Conservation (phyloP, 1,139 yeast genomes). For the Suhomyces atakaporum region DNA sequence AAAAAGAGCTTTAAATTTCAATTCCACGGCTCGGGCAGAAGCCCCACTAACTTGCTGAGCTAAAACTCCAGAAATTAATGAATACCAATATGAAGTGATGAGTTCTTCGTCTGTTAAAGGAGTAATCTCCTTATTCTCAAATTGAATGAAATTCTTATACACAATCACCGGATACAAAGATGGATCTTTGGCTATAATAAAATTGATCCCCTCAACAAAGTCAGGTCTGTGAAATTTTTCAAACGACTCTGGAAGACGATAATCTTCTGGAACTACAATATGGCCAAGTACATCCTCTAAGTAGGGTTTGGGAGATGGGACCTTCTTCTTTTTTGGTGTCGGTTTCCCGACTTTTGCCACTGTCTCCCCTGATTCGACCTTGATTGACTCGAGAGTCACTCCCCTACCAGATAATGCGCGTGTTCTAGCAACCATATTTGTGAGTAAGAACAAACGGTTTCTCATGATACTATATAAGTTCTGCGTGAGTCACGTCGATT, state of each 20-base stretch:
- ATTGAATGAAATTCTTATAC: conserved; percentile 33
- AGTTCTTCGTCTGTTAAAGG: conserved; percentile 13
- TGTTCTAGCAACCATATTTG: conserved; percentile 8
- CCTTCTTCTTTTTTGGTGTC: conserved; percentile 3
- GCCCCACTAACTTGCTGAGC: conserved; percentile 86
- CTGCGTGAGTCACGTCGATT: too few species aligned
- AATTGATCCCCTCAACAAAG: conserved; percentile 45
- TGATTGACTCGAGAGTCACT: conserved; percentile 4
- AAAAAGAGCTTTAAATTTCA: conserved; percentile 43
- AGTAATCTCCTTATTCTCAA: conserved; percentile 17
- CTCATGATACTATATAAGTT: too few species aligned
- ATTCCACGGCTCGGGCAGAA: conserved; percentile 70
- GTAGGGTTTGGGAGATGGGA: conserved; percentile 12
- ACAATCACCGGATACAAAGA: conserved; percentile 38
- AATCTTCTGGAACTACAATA: conserved; percentile 28
- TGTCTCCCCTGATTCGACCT: conserved; percentile 3
- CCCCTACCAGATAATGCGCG: conserved; percentile 4
- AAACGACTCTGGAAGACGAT: conserved; percentile 43
- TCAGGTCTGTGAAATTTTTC: conserved; percentile 42
- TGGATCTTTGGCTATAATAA: conserved; percentile 46
- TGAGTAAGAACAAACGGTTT: neutral
- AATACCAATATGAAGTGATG: conserved; percentile 36
- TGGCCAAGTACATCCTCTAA: conserved; percentile 34
- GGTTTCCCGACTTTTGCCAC: conserved; percentile 9
- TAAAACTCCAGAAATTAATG: conserved; percentile 50